phyloP scores from a whole-genome alignment of 2,329 filamentous ascomycete genomes.

The Colletotrichum plurivorum region DNA sequence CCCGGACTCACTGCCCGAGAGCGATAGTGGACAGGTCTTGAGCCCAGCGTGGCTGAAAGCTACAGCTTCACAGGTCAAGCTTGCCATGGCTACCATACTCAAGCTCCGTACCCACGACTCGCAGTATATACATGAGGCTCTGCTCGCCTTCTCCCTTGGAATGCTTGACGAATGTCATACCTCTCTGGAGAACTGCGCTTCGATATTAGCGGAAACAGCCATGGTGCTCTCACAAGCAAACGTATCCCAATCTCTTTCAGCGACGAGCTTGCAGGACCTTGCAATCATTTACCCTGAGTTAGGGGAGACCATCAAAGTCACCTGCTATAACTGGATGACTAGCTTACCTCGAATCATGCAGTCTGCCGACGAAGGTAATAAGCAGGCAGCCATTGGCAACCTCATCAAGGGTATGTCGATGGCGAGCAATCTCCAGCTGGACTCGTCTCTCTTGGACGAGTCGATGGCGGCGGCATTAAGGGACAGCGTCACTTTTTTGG shows the following conservation, averaged over 20 bases:
- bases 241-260: conserved; percentile 52
- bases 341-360: conserved; percentile 88
- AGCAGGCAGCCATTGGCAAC: conserved; percentile 79
- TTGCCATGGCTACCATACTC: conserved; percentile 83
- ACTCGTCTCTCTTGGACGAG: conserved; percentile 77
- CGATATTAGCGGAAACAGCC: conserved; percentile 85
- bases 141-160: conserved; percentile 80
- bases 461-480: conserved; percentile 78
- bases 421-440: conserved; percentile 73
- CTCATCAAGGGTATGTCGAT: conserved; percentile 81
- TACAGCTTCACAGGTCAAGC: conserved; percentile 84
- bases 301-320: conserved; percentile 75
- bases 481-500: conserved; percentile 75
- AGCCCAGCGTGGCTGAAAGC: conserved; percentile 80
- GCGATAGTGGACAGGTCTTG: conserved; percentile 56
- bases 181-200: conserved; percentile 77
- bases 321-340: conserved; percentile 84
- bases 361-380: conserved; percentile 83
- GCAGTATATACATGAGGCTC: conserved; percentile 75
- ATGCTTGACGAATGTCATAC: conserved; percentile 84
- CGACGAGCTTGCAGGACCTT: conserved; percentile 72
- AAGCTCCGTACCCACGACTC: conserved; percentile 81
- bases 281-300: conserved; percentile 74
- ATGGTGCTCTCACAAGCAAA: conserved; percentile 75
- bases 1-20: conserved; percentile 32